Percentiles rank a stretch among this genome's conserved stretches.
Evolutionary conservation across 805 yeast species (phyloP).

Genomic region (Priceomyces fermenticarens): DNA sequence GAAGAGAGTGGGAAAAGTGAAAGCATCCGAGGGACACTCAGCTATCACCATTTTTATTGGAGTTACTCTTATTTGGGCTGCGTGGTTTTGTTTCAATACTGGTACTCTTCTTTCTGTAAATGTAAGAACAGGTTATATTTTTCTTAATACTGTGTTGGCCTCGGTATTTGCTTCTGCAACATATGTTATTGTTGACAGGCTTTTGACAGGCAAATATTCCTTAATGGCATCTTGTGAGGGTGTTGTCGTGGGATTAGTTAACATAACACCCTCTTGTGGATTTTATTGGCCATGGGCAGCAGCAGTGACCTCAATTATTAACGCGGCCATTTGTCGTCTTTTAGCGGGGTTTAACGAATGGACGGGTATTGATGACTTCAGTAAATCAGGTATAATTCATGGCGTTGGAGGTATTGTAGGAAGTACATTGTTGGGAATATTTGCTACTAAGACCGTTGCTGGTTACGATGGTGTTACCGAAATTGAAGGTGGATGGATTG

Average conservation of each 20-base stretch:
- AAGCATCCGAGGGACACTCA: constrained; percentile 30
- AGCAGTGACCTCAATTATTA: constrained; percentile 38
- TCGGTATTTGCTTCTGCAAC: constrained; percentile 47
- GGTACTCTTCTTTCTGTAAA: constrained; percentile 42
- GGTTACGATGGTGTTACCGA: constrained; percentile 43
- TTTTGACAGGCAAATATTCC: constrained; percentile 39
- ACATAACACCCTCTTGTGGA: constrained; percentile 48
- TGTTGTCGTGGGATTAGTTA: constrained; percentile 44
- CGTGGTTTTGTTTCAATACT: constrained; percentile 50
- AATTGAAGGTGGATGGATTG: constrained; percentile 47
- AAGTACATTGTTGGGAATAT: constrained; percentile 43
- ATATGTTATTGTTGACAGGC: constrained; percentile 42
- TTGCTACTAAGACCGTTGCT: constrained; percentile 43
- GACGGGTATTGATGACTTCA: constrained; percentile 45
- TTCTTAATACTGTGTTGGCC: constrained; percentile 49
- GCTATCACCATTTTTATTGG: constrained; percentile 39
- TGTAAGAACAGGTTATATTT: constrained; percentile 43
- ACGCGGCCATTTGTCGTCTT: constrained; percentile 36
- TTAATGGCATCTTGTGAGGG: constrained; percentile 45
- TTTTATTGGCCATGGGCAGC: constrained; percentile 47
- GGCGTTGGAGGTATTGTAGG: constrained; percentile 47
- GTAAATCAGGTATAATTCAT: constrained; percentile 44
- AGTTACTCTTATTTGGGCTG: constrained; percentile 45
- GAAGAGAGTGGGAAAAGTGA: constrained; percentile 20
- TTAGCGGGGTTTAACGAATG: constrained; percentile 34